Evolutionary conservation across 129 eudicot species (phyloP).

Genomic region (Flaveria trinervia): DNA sequence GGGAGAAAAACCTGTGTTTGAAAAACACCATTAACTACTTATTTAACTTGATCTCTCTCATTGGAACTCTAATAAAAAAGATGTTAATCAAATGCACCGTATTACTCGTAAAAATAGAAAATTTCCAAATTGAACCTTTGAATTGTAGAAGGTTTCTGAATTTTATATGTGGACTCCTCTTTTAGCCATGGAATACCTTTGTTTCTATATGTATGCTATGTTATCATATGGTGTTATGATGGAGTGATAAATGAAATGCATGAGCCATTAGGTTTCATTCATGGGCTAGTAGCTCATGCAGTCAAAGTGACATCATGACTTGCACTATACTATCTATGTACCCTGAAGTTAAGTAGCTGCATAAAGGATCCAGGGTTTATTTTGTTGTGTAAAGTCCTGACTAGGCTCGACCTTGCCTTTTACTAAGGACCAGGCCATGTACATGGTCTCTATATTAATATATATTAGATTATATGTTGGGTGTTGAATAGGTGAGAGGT

Average conservation of each 20-base stretch:
- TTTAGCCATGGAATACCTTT: too few species aligned
- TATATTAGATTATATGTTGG: background rate
- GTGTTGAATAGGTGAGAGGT: background rate
- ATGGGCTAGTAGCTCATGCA: too few species aligned
- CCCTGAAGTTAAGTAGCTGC: slow-evolving; percentile 1
- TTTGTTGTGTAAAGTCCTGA: too few species aligned
- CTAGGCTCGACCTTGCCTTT: too few species aligned
- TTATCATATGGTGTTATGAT: too few species aligned
- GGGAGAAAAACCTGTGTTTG: background rate
- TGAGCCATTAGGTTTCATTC: too few species aligned
- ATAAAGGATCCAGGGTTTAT: background rate
- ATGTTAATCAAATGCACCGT: background rate
- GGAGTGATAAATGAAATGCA: too few species aligned
- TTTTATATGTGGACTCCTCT: too few species aligned
- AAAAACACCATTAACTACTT: background rate
- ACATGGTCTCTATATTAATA: background rate
- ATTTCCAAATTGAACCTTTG: background rate
- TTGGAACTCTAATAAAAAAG: background rate
- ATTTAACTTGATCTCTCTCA: background rate
- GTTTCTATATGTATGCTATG: too few species aligned
- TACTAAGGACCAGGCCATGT: background rate
- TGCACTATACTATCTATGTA: background rate
- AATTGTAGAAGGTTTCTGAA: background rate
- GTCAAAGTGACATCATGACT: too few species aligned
- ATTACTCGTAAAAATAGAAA: background rate